phyloP scores from a whole-genome alignment of 257 asterid genomes.

The Gentiana straminea region DNA sequence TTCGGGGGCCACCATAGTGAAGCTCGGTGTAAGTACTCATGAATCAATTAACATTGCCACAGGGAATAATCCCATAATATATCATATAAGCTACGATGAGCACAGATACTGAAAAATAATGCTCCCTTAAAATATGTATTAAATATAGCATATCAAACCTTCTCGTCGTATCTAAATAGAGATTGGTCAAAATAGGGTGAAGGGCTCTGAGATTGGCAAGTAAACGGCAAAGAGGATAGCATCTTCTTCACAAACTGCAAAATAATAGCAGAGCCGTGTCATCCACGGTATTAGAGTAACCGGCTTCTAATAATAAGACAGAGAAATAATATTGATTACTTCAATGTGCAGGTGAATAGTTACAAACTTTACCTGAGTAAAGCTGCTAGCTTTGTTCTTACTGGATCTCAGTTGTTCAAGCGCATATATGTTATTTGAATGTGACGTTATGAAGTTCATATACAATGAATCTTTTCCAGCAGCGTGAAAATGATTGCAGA shows the following conservation, averaged over 20 bases:
- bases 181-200: conserved; percentile 96
- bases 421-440: conserved; percentile 79
- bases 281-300: no score
- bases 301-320: no score
- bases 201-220: conserved; percentile 92
- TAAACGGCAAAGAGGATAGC: conserved; percentile 57
- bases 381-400: conserved; percentile 63
- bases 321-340: no score
- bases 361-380: conserved; percentile 49
- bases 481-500: conserved; percentile 77
- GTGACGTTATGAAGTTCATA: conserved; percentile 71
- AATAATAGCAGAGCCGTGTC: conserved; percentile 3
- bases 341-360: background rate
- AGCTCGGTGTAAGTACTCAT: no score
- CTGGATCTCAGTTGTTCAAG: conserved; percentile 64
- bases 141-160: conserved; percentile 39
- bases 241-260: conserved; percentile 88
- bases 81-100: no score
- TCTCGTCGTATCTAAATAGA: conserved; percentile 88
- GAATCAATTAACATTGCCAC: no score
- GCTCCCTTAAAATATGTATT: background rate
- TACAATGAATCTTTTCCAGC: conserved; percentile 56
- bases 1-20: background rate
- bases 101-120: background rate
- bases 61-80: no score